phyloP scores from a whole-genome alignment of 225 moss, liverwort and hornwort genomes.

The Pseudisothecium myosuroides region DNA sequence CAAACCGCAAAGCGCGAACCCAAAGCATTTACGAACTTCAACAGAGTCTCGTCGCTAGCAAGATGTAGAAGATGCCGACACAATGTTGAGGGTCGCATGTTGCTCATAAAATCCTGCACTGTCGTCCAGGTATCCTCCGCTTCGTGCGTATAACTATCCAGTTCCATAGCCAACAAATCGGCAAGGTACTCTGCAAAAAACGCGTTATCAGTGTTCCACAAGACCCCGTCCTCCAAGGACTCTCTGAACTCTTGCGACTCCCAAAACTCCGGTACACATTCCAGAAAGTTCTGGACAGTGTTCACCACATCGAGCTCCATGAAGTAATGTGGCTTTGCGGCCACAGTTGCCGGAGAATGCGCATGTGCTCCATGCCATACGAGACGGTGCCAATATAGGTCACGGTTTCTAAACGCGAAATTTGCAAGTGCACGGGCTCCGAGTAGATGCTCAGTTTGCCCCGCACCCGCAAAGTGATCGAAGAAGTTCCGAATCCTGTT shows the following conservation, averaged over 20 bases:
- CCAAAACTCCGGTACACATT: constrained; percentile 77
- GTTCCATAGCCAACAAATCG: constrained; percentile 1
- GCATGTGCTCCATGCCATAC: constrained; percentile 82
- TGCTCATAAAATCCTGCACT: constrained; percentile 40
- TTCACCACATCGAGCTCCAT: constrained; percentile 75
- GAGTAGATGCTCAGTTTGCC: constrained; percentile 64
- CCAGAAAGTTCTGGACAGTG: constrained; percentile 68
- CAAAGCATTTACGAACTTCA: constrained; percentile 55
- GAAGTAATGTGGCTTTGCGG: constrained; percentile 90
- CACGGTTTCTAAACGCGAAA: constrained; percentile 76
- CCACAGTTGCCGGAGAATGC: constrained; percentile 97
- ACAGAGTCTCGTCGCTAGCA: constrained; percentile 43
- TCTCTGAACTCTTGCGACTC: constrained; percentile 60
- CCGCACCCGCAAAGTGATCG: constrained; percentile 55
- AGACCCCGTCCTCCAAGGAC: constrained; percentile 41
- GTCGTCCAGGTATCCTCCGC: constrained; percentile 30
- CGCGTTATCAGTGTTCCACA: constrained; percentile 36
- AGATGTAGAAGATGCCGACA: constrained; percentile 71
- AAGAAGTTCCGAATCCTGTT: constrained; percentile 73
- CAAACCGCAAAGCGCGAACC: constrained; percentile 4
- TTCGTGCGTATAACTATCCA: constrained; percentile 16
- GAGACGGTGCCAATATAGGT: constrained; percentile 72
- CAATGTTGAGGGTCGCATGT: constrained; percentile 35
- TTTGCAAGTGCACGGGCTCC: constrained; percentile 83
- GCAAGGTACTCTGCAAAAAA: constrained; percentile 61